Evolutionary conservation across 352 stramenopile species (phyloP).

Genomic region (Phytopythium delawarense): DNA sequence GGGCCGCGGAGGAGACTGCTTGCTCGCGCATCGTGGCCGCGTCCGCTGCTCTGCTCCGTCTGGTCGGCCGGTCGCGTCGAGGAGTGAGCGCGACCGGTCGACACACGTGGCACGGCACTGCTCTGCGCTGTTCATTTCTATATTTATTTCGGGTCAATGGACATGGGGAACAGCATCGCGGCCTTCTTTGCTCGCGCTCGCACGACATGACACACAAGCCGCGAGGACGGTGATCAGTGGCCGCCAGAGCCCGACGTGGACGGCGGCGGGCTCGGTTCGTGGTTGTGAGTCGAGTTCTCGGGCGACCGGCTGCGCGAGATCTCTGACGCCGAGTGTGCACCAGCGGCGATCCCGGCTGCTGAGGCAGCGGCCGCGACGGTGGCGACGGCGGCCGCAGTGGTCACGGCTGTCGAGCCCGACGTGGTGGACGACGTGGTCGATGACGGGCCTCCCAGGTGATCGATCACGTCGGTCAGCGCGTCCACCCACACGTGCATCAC

Average conservation of each 20-base stretch:
- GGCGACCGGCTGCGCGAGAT: constrained; percentile 21
- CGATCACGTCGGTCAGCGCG: constrained; percentile 47
- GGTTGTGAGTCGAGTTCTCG: neutral
- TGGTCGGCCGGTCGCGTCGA: neutral
- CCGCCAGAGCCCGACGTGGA: neutral
- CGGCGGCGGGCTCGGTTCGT: constrained; percentile 3
- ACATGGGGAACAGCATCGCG: neutral
- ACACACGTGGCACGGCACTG: neutral
- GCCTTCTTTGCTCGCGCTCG: neutral
- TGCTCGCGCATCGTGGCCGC: neutral
- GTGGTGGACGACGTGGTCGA: constrained; percentile 16
- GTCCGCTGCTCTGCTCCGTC: neutral
- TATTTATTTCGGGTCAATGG: constrained; percentile 2
- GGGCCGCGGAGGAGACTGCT: neutral
- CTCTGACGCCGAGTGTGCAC: constrained; percentile 8
- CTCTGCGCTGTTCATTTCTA: neutral
- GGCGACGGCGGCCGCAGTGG: neutral
- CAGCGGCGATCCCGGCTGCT: constrained; percentile 2
- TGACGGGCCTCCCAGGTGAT: constrained; percentile 8
- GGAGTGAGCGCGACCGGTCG: constrained; percentile 1
- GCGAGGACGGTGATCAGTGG: neutral
- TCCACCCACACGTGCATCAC: constrained; percentile 63
- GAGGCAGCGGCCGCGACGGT: neutral
- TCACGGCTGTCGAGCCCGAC: constrained; percentile 6
- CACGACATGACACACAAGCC: neutral